These are phyloP conservation scores for Trapa incisa DNA, from an alignment of 345 rosid genomes.

Conservation along the genomic window DNA sequence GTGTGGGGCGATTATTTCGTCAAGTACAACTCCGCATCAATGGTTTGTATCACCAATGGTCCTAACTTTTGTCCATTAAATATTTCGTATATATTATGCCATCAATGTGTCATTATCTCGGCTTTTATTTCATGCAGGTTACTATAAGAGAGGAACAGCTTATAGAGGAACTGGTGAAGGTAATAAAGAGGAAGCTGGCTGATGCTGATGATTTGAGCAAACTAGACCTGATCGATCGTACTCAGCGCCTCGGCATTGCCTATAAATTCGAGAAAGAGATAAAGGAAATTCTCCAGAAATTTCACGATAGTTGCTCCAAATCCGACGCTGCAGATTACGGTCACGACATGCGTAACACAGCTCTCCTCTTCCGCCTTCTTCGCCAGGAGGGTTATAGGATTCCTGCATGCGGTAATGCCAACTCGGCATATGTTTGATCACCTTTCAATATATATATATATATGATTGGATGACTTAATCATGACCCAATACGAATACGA, in stretches of 20 bases:
- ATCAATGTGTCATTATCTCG: no score
- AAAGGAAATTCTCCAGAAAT: not conserved
- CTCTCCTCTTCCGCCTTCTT: conserved; percentile 8
- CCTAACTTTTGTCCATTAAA: no score
- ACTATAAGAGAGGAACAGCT: not conserved
- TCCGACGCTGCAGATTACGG: not conserved
- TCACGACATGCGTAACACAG: not conserved
- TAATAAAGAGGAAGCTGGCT: conserved; percentile 10
- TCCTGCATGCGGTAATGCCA: not conserved
- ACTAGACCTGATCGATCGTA: not conserved
- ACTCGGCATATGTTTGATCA: not conserved
- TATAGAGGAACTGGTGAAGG: conserved; percentile 8
- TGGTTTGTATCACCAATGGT: not conserved
- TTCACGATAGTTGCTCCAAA: not conserved
- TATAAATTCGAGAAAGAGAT: not conserved
- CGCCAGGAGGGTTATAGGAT: conserved; percentile 8
- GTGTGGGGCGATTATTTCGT: conserved; percentile 23
- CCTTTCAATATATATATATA: no score
- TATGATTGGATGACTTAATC: no score
- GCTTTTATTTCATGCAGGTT: not conserved
- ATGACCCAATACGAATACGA: not conserved
- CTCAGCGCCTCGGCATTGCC: not conserved
- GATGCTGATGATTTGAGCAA: not conserved
- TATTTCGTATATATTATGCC: no score
- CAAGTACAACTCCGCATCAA: not conserved